Conservation (phyloP, 1,139 yeast genomes). For the Nakaseomyces uthaithaninus region DNA sequence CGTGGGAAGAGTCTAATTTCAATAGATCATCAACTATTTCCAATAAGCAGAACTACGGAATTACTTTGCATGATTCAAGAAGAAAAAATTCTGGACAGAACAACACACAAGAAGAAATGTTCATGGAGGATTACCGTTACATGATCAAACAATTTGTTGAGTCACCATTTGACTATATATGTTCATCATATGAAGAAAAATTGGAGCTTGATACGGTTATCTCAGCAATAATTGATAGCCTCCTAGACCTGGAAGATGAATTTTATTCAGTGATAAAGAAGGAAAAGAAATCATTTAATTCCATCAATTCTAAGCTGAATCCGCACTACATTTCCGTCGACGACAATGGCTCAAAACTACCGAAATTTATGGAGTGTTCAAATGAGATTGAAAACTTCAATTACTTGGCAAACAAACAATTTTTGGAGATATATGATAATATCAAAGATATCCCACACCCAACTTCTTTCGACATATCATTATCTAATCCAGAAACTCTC, state of each 20-base stretch:
- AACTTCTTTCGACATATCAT: constrained; percentile 21
- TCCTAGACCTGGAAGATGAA: constrained; percentile 23
- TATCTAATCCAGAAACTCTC: constrained; percentile 16
- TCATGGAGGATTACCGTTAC: constrained; percentile 22
- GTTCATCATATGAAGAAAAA: constrained; percentile 17
- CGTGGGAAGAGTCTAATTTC: constrained; percentile 29
- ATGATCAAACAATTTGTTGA: constrained; percentile 20
- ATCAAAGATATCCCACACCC: constrained; percentile 16
- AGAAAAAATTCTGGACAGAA: constrained; percentile 13
- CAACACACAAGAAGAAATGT: constrained; percentile 15
- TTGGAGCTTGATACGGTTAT: constrained; percentile 20
- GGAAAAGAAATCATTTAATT: constrained; percentile 12
- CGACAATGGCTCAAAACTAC: constrained; percentile 10
- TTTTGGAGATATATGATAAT: constrained; percentile 8
- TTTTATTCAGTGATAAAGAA: constrained; percentile 20
- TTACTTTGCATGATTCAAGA: constrained; percentile 18
- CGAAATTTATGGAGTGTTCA: constrained; percentile 18
- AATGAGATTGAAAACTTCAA: constrained; percentile 14
- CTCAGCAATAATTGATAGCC: constrained; percentile 21
- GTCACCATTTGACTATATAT: constrained; percentile 22
- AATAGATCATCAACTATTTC: constrained; percentile 25
- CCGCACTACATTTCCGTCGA: constrained; percentile 15
- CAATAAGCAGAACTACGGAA: constrained; percentile 15
- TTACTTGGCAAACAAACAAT: constrained; percentile 16
- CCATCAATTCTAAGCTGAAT: constrained; percentile 19